Evolutionary conservation across 2,329 filamentous ascomycete species (phyloP), one percentile per base, ranked within the genome.

Genomic region (Penicillium polonicum): DNA sequence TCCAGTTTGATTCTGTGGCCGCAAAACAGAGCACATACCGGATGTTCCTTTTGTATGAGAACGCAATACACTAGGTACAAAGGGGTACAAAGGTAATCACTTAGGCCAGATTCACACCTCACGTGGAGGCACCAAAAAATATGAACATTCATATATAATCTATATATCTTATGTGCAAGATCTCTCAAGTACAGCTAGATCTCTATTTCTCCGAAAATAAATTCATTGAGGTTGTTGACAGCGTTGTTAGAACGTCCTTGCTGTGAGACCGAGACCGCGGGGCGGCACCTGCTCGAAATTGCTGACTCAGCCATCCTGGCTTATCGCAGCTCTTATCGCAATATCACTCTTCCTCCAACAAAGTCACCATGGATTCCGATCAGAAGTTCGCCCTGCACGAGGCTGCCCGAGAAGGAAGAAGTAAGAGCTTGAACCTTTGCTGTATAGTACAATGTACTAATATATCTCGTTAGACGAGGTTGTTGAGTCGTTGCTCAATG

Each of bases 351-450:
- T 60, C 58, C 51, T 52, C 39, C 48, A 55, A 46, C 52, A 25
- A 48, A 59, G 57, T 49, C 63, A 57, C 74, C 39, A 79, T 79
- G 76, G 69, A 76, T 58, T 60, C 72, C 12, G 73, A 76, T 54
- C 74, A 78, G 48, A 74, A 88, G 68, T 97, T 88, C 67, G 89
- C 91, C 29, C 88, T 97, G 43, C 93, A 97, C 71, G 90, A 90
- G 64, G 93, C 93, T 42, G 88, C 89, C 60, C 85, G 92, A 56
- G 91, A 96, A 74, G 92, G 92, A 42, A 89, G 86, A 80, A 83
- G 92, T 96, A 82, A 72, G 82, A 72, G 82, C 62, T 21, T 49
- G 8, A 33, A 29, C 7, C 39, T 53, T 3, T 9, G 43, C 41
- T 35, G 41, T 42, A 55, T 56, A 52, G 55, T 19, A 55, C 46